A percentile compares a stretch with the other conserved stretches of the same genome.
Conservation (phyloP, 192 early-diverging fungal genomes). For the Gonapodya prolifera region DNA sequence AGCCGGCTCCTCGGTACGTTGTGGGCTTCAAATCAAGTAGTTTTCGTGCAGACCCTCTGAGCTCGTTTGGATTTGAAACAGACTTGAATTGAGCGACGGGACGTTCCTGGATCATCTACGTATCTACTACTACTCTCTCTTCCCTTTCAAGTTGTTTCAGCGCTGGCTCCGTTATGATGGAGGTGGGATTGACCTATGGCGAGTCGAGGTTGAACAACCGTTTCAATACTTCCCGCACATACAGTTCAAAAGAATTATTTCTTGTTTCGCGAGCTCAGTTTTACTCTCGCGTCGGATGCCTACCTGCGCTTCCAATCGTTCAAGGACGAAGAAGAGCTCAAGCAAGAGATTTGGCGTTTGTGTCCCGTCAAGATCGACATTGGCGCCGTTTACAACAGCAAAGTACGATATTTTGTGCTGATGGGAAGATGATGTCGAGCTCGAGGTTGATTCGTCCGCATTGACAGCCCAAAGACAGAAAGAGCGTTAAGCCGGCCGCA, state of each 20-base stretch:
- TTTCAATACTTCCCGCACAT: background rate
- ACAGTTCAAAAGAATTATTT: constrained; percentile 56
- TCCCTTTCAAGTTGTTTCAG: constrained; percentile 70
- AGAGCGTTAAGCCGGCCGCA: constrained; percentile 49
- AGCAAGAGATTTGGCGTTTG: constrained; percentile 57
- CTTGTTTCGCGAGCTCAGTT: constrained; percentile 83
- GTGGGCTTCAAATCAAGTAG: too few relatives aligned
- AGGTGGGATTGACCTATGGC: constrained; percentile 21
- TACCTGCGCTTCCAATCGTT: constrained; percentile 90
- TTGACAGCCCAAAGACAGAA: constrained; percentile 70
- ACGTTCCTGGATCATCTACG: constrained; percentile 2
- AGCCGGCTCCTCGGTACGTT: background rate
- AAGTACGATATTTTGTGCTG: constrained; percentile 20
- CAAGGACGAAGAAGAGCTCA: constrained; percentile 52
- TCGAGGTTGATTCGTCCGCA: background rate
- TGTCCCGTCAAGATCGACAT: constrained; percentile 90
- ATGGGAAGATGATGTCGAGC: background rate
- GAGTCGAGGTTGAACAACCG: background rate
- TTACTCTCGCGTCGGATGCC: constrained; percentile 62
- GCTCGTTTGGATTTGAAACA: background rate
- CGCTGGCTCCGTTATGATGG: constrained; percentile 75
- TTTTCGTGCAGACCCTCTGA: too few relatives aligned
- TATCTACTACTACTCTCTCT: constrained; percentile 73
- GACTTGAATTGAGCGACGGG: background rate
- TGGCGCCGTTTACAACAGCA: constrained; percentile 82